Conservation (phyloP, 2,329 filamentous ascomycete genomes). For the Fulvia fulva region DNA sequence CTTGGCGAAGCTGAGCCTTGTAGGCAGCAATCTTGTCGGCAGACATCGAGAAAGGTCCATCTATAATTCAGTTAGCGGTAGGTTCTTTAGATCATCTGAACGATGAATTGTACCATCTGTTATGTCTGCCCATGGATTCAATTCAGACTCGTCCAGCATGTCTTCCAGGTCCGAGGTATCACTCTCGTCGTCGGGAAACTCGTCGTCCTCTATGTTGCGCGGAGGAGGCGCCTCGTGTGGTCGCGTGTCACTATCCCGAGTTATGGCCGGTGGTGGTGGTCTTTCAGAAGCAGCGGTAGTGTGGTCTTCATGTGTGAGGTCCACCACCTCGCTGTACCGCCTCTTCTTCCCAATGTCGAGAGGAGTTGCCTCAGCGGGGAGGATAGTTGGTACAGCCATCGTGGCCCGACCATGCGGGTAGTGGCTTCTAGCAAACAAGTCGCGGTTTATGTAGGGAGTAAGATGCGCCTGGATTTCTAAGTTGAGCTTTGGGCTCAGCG, state of each 20-base stretch:
- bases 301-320: slow-evolving; percentile 6
- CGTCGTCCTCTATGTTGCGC: slow-evolving; percentile 1
- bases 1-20: slow-evolving; percentile 54
- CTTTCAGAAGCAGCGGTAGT: not conserved
- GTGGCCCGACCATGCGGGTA: not conserved
- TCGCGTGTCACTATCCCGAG: not conserved
- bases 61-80: slow-evolving; percentile 12
- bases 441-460: not conserved
- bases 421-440: no score
- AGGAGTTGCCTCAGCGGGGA: slow-evolving; percentile 15
- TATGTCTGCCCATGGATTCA: not conserved
- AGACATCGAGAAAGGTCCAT: slow-evolving; percentile 13
- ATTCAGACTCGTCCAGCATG: not conserved
- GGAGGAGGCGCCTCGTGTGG: not conserved
- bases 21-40: slow-evolving; percentile 10
- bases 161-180: not conserved
- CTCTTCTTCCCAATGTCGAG: slow-evolving; percentile 15
- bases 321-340: slow-evolving; percentile 3
- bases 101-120: not conserved
- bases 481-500: not conserved
- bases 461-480: not conserved
- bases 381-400: slow-evolving; percentile 18
- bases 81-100: not conserved
- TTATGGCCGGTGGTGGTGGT: not conserved
- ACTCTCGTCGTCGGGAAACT: not conserved